Evolutionary conservation across 2,329 filamentous ascomycete species (phyloP).

Genomic region (Exophiala sideris): DNA sequence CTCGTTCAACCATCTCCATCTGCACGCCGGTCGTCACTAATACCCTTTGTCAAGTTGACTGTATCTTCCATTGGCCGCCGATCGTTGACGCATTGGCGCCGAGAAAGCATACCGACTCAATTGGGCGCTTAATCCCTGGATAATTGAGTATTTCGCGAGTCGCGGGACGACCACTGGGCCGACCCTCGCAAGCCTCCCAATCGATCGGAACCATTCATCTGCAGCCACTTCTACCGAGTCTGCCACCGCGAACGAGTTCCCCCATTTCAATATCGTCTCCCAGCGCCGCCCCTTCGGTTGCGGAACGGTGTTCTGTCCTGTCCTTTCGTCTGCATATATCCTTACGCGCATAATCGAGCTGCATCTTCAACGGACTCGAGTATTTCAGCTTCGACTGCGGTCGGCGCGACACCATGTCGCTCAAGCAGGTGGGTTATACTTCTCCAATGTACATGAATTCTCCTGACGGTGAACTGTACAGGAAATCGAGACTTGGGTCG

Average conservation of each 20-base stretch:
- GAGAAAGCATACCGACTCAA: slow-evolving; percentile 11
- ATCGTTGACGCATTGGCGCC: slow-evolving; percentile 23
- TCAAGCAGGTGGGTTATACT: slow-evolving; percentile 30
- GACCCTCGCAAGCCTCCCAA: slow-evolving; percentile 18
- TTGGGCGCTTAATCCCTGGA: slow-evolving; percentile 28
- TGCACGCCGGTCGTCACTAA: slow-evolving; percentile 20
- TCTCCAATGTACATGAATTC: not conserved
- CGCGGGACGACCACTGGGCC: slow-evolving; percentile 21
- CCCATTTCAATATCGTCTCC: slow-evolving; percentile 22
- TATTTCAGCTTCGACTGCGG: slow-evolving; percentile 10
- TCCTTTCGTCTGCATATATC: not conserved
- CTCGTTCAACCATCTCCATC: slow-evolving; percentile 1
- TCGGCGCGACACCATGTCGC: slow-evolving; percentile 28
- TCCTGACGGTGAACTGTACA: slow-evolving; percentile 37
- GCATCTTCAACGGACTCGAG: slow-evolving; percentile 9
- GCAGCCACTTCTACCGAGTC: slow-evolving; percentile 10
- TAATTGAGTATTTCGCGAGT: not conserved
- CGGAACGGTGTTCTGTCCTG: slow-evolving; percentile 9
- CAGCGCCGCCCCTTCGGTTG: slow-evolving; percentile 15
- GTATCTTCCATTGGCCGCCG: slow-evolving; percentile 16
- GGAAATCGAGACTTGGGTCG: slow-evolving; percentile 99
- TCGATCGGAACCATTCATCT: slow-evolving; percentile 9
- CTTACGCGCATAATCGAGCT: slow-evolving; percentile 9
- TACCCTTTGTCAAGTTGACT: slow-evolving; percentile 17
- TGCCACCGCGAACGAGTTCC: slow-evolving; percentile 5